Percentiles rank a stretch among this genome's conserved stretches.
Evolutionary conservation across 106 monocot species (phyloP).

Genomic region (Dendrobium catenatum): DNA sequence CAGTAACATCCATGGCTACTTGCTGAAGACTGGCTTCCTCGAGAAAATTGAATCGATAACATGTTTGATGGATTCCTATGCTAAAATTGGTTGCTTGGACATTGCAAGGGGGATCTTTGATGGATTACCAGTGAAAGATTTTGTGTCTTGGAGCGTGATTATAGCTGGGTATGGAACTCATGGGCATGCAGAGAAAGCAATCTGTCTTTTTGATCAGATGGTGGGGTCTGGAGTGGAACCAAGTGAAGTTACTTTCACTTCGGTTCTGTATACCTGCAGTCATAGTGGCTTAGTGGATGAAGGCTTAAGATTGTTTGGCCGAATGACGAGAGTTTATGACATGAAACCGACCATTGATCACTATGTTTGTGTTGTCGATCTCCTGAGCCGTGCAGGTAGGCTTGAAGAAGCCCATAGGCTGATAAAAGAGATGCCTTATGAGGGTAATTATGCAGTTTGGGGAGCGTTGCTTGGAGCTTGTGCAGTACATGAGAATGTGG

Average conservation of each 20-base stretch:
- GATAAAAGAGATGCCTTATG: constrained; percentile 39
- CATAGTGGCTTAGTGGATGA: constrained; percentile 19
- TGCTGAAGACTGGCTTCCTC: constrained; percentile 36
- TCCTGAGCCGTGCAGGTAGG: constrained; percentile 15
- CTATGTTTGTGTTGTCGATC: constrained; percentile 17
- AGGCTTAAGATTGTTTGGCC: constrained; percentile 10
- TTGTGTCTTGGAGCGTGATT: constrained; percentile 61
- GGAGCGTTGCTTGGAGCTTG: constrained; percentile 75
- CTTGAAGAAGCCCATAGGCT: constrained; percentile 30
- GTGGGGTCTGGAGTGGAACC: constrained; percentile 45
- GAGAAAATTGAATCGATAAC: constrained; percentile 29
- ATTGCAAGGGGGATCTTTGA: constrained; percentile 43
- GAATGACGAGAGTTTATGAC: constrained; percentile 11
- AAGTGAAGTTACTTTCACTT: constrained; percentile 60
- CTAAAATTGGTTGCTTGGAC: constrained; percentile 54
- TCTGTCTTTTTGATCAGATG: constrained; percentile 55
- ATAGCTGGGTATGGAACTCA: constrained; percentile 44
- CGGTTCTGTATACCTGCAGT: constrained; percentile 61
- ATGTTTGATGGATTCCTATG: constrained; percentile 57
- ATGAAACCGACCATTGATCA: constrained; percentile 15
- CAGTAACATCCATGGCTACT: constrained; percentile 43
- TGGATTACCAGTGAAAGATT: constrained; percentile 35
- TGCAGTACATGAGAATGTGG: constrained; percentile 56
- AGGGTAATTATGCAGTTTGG: constrained; percentile 49
- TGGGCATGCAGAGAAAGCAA: constrained; percentile 30